phyloP scores from a whole-genome alignment of 129 eudicot species.

The Artemisia annua region DNA sequence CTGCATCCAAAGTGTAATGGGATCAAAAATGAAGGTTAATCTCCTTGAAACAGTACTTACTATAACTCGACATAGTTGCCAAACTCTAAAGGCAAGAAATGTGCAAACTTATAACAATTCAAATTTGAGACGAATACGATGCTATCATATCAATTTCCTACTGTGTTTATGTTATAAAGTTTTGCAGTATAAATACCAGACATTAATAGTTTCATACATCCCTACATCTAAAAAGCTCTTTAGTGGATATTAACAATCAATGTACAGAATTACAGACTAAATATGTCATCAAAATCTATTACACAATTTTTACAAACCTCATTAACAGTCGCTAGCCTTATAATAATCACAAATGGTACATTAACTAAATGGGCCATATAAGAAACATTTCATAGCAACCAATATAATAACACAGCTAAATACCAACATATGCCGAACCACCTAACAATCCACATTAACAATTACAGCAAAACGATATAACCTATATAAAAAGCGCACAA shows the following conservation, averaged over 20 bases:
- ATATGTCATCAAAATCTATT: no score
- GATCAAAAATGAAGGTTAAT: conserved; percentile 3
- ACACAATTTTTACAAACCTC: no score
- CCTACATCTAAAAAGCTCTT: no score
- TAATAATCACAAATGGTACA: not conserved
- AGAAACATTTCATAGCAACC: not conserved
- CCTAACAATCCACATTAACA: conserved; percentile 5
- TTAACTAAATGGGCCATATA: conserved; percentile 6
- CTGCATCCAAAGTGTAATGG: conserved; percentile 36
- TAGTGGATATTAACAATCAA: no score
- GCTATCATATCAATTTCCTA: conserved; percentile 12
- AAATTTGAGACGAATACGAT: not conserved
- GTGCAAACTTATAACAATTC: not conserved
- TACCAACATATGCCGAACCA: conserved; percentile 2
- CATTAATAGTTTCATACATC: no score
- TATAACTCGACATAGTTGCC: conserved; percentile 6
- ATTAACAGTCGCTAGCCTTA: no score
- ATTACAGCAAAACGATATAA: conserved; percentile 3
- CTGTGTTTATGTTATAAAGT: not conserved
- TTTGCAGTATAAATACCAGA: not conserved
- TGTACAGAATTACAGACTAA: no score
- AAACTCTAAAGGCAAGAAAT: not conserved
- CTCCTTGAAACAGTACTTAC: not conserved
- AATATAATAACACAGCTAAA: not conserved
- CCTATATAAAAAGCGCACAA: not conserved